Evolutionary conservation across 257 asterid species (phyloP).

Genomic region (Eustoma russellianum): DNA sequence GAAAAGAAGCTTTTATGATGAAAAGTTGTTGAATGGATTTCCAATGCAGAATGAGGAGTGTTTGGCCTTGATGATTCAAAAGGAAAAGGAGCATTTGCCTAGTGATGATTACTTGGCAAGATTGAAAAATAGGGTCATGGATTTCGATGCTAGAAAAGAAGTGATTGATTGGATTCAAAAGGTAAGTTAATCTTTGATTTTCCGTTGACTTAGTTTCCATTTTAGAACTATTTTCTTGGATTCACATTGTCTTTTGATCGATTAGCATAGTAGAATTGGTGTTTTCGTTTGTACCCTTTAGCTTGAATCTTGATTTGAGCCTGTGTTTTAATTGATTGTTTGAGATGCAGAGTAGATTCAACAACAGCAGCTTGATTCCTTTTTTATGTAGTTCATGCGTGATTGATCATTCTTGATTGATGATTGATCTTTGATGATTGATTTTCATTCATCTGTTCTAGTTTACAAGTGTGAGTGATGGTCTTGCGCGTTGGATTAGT

Average conservation of each 20-base stretch:
- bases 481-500: no score
- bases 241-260: not conserved
- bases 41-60: conserved; percentile 32
- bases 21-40: conserved; percentile 17
- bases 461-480: no score
- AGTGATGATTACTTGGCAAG: conserved; percentile 27
- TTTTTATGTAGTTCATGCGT: no score
- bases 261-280: no score
- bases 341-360: not conserved
- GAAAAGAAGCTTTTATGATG: conserved; percentile 12
- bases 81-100: conserved; percentile 32
- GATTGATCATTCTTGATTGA: no score
- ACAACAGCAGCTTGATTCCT: no score
- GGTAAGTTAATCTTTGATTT: conserved; percentile 16
- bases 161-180: conserved; percentile 36
- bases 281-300: no score
- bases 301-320: conserved; percentile 10
- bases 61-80: conserved; percentile 26
- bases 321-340: conserved; percentile 1
- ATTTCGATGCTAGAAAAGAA: conserved; percentile 24
- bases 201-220: not conserved
- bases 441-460: no score
- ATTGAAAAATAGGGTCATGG: conserved; percentile 37
- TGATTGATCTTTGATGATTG: no score
- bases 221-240: not conserved